These are phyloP conservation scores for Amanita polypyramis DNA, from an alignment of 768 basidiomycete genomes.

Conservation along the genomic window DNA sequence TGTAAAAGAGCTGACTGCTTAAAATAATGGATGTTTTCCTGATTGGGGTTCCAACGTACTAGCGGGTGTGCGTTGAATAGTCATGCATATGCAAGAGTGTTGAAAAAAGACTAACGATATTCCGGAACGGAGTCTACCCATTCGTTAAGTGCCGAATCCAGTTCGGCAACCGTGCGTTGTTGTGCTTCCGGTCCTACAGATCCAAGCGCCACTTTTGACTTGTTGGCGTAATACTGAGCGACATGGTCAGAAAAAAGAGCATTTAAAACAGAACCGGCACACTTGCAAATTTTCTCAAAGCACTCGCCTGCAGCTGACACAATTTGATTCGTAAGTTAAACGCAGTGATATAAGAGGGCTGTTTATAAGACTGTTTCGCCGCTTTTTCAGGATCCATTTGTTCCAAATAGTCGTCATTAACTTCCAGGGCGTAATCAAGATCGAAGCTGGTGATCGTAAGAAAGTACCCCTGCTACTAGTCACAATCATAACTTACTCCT, in stretches of 20 bases:
- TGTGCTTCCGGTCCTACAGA: constrained; percentile 57
- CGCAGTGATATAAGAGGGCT: constrained; percentile 43
- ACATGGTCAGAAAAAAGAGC: background rate
- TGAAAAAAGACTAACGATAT: constrained; percentile 29
- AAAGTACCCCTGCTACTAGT: constrained; percentile 1
- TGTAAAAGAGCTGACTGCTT: constrained; percentile 53
- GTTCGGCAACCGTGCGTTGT: constrained; percentile 52
- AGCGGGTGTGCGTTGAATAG: background rate
- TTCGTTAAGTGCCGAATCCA: constrained; percentile 61
- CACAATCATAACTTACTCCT: constrained; percentile 40
- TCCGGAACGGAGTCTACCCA: constrained; percentile 63
- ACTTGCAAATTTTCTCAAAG: constrained; percentile 55
- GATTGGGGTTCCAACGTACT: constrained; percentile 45
- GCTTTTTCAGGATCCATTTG: constrained; percentile 41
- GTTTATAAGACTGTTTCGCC: constrained; percentile 60
- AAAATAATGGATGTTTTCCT: constrained; percentile 33
- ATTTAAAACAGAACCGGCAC: background rate
- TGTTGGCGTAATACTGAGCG: constrained; percentile 71
- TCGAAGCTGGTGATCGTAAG: constrained; percentile 44
- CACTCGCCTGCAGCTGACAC: constrained; percentile 51
- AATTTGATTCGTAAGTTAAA: constrained; percentile 50
- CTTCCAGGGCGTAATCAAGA: constrained; percentile 52
- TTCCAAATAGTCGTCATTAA: constrained; percentile 76
- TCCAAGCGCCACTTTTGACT: constrained; percentile 52
- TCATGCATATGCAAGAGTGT: background rate